Conservation (phyloP, 2,329 filamentous ascomycete genomes). For the Cladophialophora yegresii region DNA sequence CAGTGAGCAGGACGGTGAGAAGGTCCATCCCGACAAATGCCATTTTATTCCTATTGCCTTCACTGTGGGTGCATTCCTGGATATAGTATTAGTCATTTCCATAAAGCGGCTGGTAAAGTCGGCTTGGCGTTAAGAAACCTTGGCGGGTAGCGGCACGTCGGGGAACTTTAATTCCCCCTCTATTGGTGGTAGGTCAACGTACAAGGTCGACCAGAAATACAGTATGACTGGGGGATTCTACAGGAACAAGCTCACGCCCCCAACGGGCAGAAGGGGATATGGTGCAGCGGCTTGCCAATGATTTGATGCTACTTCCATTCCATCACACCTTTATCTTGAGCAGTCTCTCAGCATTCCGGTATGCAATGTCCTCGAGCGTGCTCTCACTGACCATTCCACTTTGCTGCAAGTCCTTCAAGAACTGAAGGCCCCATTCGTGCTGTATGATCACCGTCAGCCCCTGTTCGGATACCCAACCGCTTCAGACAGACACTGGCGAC, state of each 20-base stretch:
- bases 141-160: too few relatives aligned
- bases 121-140: too few relatives aligned
- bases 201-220: background rate
- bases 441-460: slow-evolving; percentile 57
- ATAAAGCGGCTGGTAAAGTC: too few relatives aligned
- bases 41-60: too few relatives aligned
- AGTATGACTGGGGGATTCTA: background rate
- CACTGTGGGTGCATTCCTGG: too few relatives aligned
- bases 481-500: background rate
- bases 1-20: too few relatives aligned
- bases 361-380: slow-evolving; percentile 53
- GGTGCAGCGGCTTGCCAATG: background rate
- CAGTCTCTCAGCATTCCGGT: slow-evolving; percentile 54
- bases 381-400: slow-evolving; percentile 54
- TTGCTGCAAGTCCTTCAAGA: slow-evolving; percentile 52
- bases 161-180: too few relatives aligned
- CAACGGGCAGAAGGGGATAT: background rate
- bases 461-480: background rate
- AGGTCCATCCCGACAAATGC: too few relatives aligned
- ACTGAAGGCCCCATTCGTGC: slow-evolving; percentile 52
- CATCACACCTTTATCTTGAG: slow-evolving; percentile 36
- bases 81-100: too few relatives aligned
- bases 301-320: background rate
- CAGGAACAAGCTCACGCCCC: background rate
- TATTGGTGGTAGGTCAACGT: background rate